Base-by-base conservation (phyloP, 768 basidiomycete genomes). In the Wakefieldia striispora region DNA sequence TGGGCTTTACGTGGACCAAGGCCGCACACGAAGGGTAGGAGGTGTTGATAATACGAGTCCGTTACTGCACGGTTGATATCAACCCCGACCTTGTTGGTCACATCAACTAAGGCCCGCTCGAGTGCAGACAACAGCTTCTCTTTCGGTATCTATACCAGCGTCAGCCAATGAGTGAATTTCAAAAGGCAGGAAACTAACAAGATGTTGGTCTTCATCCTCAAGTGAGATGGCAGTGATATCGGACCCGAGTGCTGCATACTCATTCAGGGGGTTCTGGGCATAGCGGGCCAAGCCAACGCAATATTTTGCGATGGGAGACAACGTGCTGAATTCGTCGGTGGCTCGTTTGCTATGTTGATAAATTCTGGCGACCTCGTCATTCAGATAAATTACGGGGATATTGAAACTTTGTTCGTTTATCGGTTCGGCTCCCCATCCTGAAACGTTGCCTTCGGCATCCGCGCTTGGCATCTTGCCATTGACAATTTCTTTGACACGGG, bases 1-100 rank as follows among this genome's bases (percentile, higher is more conserved):
- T 91, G 86, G 5, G 94, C 91, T 67, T 99, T 99, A 49, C 97
- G 81, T 9, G 94, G 97, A 8, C 97, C 97, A 43, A 99, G 76
- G 13, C 97, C 97, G 61, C 92, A 84, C 36, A 99, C 81, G 61
- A 91, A 95, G 2, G 88, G 94, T 10, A 99, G 76, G 27, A 97
- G 77, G 44, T 86, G 79, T 57, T 90, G 86, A 63, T 97, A 93
- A 67, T 98, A 97, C 3, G 83, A 59, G 66, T 97, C 92, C 2
- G 83, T 83, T 16, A 93, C 85, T 29, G 92, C 91, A 26, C 88
- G 86, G 66, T 99, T 98, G 73, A 99, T 88, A 65, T 98, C 95
- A 39, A 98, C 94, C 26, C 97, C 97, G 53, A 95, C 86, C 62
- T 83, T 84, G 70, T 95, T 97, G 49, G 90, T 87, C 23, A 91